Base-by-base conservation (phyloP, 2,329 filamentous ascomycete species). In the Emericellopsis cladophorae region DNA sequence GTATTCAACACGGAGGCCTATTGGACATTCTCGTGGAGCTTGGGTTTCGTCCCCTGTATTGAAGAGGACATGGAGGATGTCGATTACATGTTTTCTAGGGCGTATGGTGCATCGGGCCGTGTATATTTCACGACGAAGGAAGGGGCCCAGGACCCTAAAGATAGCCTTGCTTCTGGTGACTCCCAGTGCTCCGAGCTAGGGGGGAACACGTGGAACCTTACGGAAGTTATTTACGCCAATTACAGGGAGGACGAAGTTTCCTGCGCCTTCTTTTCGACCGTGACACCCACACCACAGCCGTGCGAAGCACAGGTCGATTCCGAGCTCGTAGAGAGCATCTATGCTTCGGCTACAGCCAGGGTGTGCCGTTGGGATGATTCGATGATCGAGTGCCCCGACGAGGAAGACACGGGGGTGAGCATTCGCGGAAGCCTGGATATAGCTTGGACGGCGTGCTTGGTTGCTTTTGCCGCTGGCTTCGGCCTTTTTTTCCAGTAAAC, bases 371-470 rank as follows among this genome's bases (percentile, higher is more conserved):
- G 31, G 15, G 11, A 12, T 12, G 31, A 32, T 12, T 12, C 11
- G 11, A 21, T 21, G 18, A 15, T 32, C 4, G 31, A 32, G 11
- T 32, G 31, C 31, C 31, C 31, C n/a, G n/a, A 39, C 37, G 29
- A 31, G 18, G 23, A 39, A 15, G 37, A 31, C 9, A 9, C n/a
- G 7, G 26, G 23, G 7, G 37, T n/a, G 16, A 32, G 9, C 37
- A 39, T 39, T 39, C 37, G 37, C 16, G 37, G 37, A 39, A 39
- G 22, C 37, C 37, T 39, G 23, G 37, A 6, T 31, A 26, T 26
- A 11, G 18, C 37, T 22, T 29, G 9, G 9, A 16, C 37, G 29
- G 37, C 37, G 3, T 39, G 37, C 37, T 32, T 39, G 29, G 23
- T 31, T 39, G 29, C 37, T 31, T 31, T 39, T 31, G 37, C 10